Evolutionary conservation across 345 rosid genomes (phyloP).

Genomic region (Turritis glabra): DNA sequence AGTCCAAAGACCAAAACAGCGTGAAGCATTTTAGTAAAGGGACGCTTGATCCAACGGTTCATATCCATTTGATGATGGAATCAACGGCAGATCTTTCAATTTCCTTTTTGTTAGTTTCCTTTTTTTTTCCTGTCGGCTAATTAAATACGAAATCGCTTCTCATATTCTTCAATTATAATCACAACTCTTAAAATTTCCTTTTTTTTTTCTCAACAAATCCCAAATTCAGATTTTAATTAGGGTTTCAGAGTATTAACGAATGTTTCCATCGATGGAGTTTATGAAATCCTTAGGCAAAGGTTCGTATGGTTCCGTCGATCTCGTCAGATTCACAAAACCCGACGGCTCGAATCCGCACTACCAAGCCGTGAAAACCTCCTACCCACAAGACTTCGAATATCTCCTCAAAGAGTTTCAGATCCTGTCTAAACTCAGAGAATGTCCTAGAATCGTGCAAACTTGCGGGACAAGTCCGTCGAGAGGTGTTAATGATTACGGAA

Average conservation of each 20-base stretch:
- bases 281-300: conserved; percentile 18
- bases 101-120: not conserved
- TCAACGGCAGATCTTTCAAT: not conserved
- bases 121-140: not conserved
- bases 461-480: not conserved
- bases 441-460: conserved; percentile 7
- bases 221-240: conserved; percentile 12
- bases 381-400: conserved; percentile 2
- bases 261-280: conserved; percentile 24
- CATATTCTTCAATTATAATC: not conserved
- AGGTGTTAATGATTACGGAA: not conserved
- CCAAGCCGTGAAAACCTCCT: conserved; percentile 16
- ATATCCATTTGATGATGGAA: not conserved
- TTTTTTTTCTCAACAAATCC: conserved; percentile 1
- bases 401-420: conserved; percentile 27
- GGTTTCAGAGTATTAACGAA: conserved; percentile 7
- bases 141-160: not conserved
- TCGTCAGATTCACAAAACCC: not conserved
- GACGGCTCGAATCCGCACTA: conserved; percentile 13
- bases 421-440: conserved; percentile 12
- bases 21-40: not conserved
- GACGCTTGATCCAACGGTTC: conserved; percentile 9
- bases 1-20: not conserved
- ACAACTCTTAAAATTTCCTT: not conserved
- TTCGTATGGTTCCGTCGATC: conserved; percentile 27